A percentile compares a stretch with the other conserved stretches of the same genome.
Conservation (phyloP, 495 filamentous ascomycete species). For the Immersiella caudata region DNA sequence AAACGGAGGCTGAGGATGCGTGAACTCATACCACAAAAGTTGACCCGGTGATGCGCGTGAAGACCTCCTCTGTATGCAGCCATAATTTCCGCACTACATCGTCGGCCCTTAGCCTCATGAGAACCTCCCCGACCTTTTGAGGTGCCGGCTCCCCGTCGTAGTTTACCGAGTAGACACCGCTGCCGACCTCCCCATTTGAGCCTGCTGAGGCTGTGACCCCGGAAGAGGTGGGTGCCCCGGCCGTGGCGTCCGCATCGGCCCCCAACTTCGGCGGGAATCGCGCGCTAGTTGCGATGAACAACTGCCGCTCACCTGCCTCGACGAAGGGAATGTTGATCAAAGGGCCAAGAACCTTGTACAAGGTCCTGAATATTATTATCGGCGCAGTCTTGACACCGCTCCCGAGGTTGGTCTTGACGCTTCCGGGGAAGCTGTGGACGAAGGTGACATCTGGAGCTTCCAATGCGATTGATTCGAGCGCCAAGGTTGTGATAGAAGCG, state of each 20-base stretch:
- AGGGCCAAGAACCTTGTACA: conserved; percentile 24
- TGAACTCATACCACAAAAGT: conserved; percentile 19
- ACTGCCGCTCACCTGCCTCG: conserved; percentile 59
- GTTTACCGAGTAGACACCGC: conserved; percentile 57
- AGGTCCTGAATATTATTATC: background rate
- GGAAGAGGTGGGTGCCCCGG: conserved; percentile 34
- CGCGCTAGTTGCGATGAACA: conserved; percentile 57
- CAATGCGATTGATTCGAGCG: conserved; percentile 51
- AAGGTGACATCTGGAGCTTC: conserved; percentile 56
- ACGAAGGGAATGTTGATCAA: conserved; percentile 25
- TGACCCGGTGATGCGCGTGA: conserved; percentile 40
- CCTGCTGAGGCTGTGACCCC: conserved; percentile 43
- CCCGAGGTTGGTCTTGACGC: conserved; percentile 48
- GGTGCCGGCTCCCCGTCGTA: conserved; percentile 45
- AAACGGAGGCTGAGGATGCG: background rate
- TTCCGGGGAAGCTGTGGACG: conserved; percentile 60
- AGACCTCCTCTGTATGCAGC: conserved; percentile 54
- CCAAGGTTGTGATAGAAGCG: conserved; percentile 53
- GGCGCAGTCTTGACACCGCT: conserved; percentile 13
- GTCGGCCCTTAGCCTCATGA: conserved; percentile 44
- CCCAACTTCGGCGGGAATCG: conserved; percentile 45
- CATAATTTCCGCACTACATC: conserved; percentile 51
- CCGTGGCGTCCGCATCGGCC: conserved; percentile 9
- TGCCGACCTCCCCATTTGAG: conserved; percentile 49
- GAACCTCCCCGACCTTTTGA: conserved; percentile 37